Base-by-base conservation (phyloP, 306 rosid genomes). In the Leucaena leucocephala region DNA sequence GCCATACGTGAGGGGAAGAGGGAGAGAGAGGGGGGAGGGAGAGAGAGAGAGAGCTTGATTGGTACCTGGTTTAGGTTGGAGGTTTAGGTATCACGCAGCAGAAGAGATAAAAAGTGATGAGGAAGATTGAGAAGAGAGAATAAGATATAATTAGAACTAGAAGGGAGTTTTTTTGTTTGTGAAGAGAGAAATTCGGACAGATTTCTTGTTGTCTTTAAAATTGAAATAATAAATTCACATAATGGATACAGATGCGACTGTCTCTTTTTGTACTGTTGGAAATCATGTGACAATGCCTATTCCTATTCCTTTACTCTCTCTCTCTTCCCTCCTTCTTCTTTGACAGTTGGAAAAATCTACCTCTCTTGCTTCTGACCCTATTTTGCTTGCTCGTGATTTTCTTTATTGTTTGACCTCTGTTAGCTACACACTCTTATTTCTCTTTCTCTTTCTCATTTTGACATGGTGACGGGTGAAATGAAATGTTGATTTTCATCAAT, bases 251-350 rank as follows among this genome's bases (percentile, higher is more conserved):
- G 90, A 88, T 88, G 85, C 82, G 72, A 64, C 74, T 82, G 84
- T 76, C 84, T 85, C 85, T 80, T 80, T 80, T 81, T 86, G 84
- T 77, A 83, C 88, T 84, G 88, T 84, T 87, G 84, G 68, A 85
- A 66, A 88, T 90, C 95, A 87, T 90, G 95, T 88, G 92, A 87
- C 69, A 67, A 38, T 67, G 80, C 84, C 86, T 80, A 81, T 75
- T 67, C 63, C 79, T 61, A 33, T 61, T 1, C 67, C 33, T 12
- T 22, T 17, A 27, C 67, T 13, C 65, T 27, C 67, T 33, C 67
- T 2, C 67, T 4, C 22, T 27, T 27, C 1, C 27, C 27, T 27
- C 1, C 27, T 13, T 8, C 39, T 10, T 12, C 17, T 74, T 83
- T 86, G 78, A 81, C 90, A 84, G 88, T 79, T 85, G 86, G 85